These are phyloP conservation scores for Plasmodium sp. DNA, from an alignment of 169 alveolate genomes.

Conservation along the genomic window DNA sequence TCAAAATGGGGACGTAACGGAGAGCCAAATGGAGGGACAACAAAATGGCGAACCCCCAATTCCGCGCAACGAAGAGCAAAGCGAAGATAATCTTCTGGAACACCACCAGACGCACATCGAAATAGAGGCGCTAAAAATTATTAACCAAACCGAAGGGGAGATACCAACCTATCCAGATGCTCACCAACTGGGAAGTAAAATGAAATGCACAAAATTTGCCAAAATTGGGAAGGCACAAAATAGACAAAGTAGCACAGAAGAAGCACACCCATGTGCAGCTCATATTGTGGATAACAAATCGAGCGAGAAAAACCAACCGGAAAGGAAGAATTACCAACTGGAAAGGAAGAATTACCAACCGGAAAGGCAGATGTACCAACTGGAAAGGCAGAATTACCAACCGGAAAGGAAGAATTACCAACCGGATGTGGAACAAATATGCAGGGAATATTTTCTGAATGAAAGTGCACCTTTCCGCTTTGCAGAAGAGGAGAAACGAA, in stretches of 20 bases:
- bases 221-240: background rate
- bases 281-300: background rate
- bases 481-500: constrained; percentile 1
- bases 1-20: background rate
- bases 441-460: constrained; percentile 4
- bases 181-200: background rate
- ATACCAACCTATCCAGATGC: background rate
- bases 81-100: background rate
- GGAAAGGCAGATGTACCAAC: too few relatives aligned
- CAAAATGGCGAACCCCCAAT: background rate
- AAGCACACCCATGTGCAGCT: background rate
- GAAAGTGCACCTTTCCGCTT: background rate
- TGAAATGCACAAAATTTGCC: background rate
- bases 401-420: background rate
- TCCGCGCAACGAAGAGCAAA: background rate
- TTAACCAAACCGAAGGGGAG: background rate
- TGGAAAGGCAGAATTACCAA: too few relatives aligned
- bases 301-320: background rate
- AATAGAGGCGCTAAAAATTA: background rate
- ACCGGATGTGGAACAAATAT: background rate
- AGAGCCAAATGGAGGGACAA: background rate
- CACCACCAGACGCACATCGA: background rate
- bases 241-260: background rate
- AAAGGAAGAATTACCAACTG: too few relatives aligned
- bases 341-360: too few relatives aligned